Base-by-base conservation (phyloP, 352 stramenopile genomes). In the Phytopythium mirpurense region DNA sequence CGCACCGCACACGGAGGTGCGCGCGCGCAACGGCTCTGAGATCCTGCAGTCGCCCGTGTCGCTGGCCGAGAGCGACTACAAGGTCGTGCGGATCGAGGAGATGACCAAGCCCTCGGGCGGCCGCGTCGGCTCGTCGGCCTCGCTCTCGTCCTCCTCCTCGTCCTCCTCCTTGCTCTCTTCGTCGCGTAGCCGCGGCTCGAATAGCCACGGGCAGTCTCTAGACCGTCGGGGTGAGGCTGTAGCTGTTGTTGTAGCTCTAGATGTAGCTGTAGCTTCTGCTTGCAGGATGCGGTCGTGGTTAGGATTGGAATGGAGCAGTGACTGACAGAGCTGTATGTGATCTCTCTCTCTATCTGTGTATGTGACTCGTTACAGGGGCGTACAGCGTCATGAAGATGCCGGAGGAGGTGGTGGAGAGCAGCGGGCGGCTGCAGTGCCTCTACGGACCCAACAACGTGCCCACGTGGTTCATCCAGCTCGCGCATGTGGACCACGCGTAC, bases 321-420 rank as follows among this genome's bases (percentile, higher is more conserved):
- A n/a, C n/a, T n/a, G n/a, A n/a, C n/a, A n/a, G n/a, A n/a, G n/a
- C n/a, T n/a, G n/a, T n/a, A n/a, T n/a, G n/a, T n/a, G n/a, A n/a
- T n/a, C n/a, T n/a, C n/a, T n/a, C n/a, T n/a, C n/a, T n/a, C n/a
- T n/a, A n/a, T n/a, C n/a, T n/a, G n/a, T n/a, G n/a, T n/a, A n/a
- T n/a, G n/a, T n/a, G n/a, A n/a, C n/a, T n/a, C n/a, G n/a, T n/a
- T n/a, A n/a, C n/a, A 50, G 31, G 49, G 84, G 68, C 62, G n/a
- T 86, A 80, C 57, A 83, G 70, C 56, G 72, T 88, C 5, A 70
- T 86, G 62, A 90, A 90, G 63, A 88, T 90, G 77, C 77, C 80
- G 5, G 74, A 90, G 29, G 80, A 90, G 44, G 58, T 90, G 26
- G 76, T 90, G 21, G 77, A 70, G 26, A 86, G 68, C 40, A 73